Conservation (phyloP, 495 filamentous ascomycete genomes). For the Neohortaea acidophila region DNA sequence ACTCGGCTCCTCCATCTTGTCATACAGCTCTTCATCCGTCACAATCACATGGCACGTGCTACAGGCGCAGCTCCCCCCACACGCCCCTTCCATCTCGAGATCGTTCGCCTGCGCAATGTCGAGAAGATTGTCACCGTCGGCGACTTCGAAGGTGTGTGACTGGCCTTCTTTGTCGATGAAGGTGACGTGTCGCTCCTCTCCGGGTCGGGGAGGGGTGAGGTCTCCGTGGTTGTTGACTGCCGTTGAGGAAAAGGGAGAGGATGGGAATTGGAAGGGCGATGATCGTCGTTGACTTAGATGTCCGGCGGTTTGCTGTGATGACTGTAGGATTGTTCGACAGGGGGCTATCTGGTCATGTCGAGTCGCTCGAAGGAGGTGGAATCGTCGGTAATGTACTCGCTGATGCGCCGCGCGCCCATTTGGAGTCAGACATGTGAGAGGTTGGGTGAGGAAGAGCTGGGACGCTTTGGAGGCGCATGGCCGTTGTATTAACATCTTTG, state of each 20-base stretch:
- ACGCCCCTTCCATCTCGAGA: constrained; percentile 96
- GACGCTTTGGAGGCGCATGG: too few species aligned
- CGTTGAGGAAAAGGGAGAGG: constrained; percentile 47
- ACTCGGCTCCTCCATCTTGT: constrained; percentile 71
- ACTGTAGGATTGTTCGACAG: too few species aligned
- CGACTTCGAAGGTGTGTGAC: constrained; percentile 59
- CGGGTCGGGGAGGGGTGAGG: constrained; percentile 66
- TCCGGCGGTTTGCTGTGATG: too few species aligned
- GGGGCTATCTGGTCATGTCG: too few species aligned
- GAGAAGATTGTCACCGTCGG: constrained; percentile 78
- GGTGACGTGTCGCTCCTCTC: constrained; percentile 89
- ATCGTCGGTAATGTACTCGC: too few species aligned
- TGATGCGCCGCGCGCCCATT: too few species aligned
- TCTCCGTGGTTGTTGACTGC: constrained; percentile 54
- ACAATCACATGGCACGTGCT: constrained; percentile 97
- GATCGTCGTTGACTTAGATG: too few species aligned
- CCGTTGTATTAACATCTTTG: too few species aligned
- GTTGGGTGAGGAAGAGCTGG: too few species aligned
- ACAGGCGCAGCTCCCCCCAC: constrained; percentile 90
- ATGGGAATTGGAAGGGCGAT: neutral
- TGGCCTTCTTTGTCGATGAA: constrained; percentile 89
- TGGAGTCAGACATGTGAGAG: too few species aligned
- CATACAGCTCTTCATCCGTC: constrained; percentile 64
- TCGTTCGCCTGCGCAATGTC: constrained; percentile 92
- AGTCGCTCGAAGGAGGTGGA: too few species aligned